Base-by-base conservation (phyloP, 768 basidiomycete species). In the Trametes cubensis region DNA sequence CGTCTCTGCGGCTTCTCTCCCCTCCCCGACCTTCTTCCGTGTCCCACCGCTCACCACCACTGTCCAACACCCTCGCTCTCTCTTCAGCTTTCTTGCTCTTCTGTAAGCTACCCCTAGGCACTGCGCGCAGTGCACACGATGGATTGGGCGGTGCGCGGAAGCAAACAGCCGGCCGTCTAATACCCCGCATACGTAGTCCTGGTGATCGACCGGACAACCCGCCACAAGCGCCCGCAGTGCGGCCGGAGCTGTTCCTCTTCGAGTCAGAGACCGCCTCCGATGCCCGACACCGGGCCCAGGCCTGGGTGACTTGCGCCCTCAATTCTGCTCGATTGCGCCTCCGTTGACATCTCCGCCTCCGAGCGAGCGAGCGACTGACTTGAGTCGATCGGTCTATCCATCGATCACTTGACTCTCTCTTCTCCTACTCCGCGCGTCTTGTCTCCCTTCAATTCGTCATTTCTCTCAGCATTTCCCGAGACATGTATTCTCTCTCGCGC, bases 111-210 rank as follows among this genome's bases (percentile, higher is more conserved):
- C 20, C 38, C 28, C 34, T 46, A 20, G 13, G 14, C 20, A 34
- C 34, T 34, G 34, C 34, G 34, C 34, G 34, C 34, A 20, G 39
- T 38, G 7, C n/a, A n/a, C n/a, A 21, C 48, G 20, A 17, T 14
- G 18, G 30, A 48, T 55, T 40, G 40, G 60, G 60, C 60, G 41
- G 60, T 61, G 60, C 61, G 54, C 61, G 61, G 55, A 62, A 56
- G 61, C 54, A 62, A 62, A 62, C 55, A 55, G 38, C 53, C 52
- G 7, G 15, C 39, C 23, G 30, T 34, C 30, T n/a, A 28, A 4
- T 57, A 52, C 55, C 54, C 54, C 61, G 61, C 61, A 62, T 49
- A 62, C 60, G 55, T 55, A 61, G 15, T 20, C 47, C 61, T 45
- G 58, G 49, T 44, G 58, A 62, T 46, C 61, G 61, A 57, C 55